Evolutionary conservation across 306 rosid genomes (phyloP), one percentile per base, ranked within the genome.

Genomic region (Fragaria nilgerrensis): DNA sequence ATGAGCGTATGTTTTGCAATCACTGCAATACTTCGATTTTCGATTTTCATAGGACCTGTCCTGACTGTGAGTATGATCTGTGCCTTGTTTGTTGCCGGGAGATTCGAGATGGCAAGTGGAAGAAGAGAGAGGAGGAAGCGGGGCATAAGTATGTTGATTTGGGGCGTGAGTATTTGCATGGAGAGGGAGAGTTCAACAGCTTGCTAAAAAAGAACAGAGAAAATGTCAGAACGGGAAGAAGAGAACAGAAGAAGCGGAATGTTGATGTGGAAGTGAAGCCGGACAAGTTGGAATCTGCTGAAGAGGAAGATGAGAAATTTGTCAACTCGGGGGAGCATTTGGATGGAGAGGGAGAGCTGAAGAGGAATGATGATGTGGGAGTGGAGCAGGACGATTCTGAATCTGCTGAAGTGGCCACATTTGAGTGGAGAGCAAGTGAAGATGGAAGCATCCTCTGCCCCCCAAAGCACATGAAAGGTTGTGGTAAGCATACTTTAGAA

Each of bases 21-120:
- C 84, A 88, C 68, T 95, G 98, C 88, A 90, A 59, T 70, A 92
- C 97, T 0, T 94, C 98, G 6, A 92, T 94, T 80, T 87, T 86
- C 81, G 92, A 92, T 87, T 87, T 78, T 79, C 95, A 92, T 70
- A 79, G 97, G 86, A 95, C 87, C 80, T 95, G 98, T 71, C 73
- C 80, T 56, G 48, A n/a, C 41, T 95, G 98, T 77, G 71, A 87
- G 5, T 90, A 89, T 65, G 98, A 95, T 84, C 88, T 95, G 36
- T 95, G 97, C 77, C 89, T 95, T 13, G 68, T 47, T 53, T 95
- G 98, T 87, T 95, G 97, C 73, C 67, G 65, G 22, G 98, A 95
- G 86, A 89, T 95, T 71, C 87, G 90, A 58, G 81, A 79, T 43
- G 97, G 93, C 19, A 49, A 83, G 34, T 83, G 68, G 68, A 62